A percentile compares a stretch with the other conserved stretches of the same genome.
Evolutionary conservation across 73 alveolate genomes (phyloP).

Genomic region (Tetrahymena elliotti): DNA sequence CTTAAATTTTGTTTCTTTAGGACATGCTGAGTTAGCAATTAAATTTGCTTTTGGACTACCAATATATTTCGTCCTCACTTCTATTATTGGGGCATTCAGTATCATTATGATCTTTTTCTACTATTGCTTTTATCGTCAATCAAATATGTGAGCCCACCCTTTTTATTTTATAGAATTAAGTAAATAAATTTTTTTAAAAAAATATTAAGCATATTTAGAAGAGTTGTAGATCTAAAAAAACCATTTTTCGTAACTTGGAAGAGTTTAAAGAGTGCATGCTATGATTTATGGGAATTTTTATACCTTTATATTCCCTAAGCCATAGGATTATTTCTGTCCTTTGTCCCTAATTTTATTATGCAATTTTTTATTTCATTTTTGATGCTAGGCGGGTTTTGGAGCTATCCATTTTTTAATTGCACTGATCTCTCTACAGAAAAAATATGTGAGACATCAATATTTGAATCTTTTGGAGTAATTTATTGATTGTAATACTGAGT

Average conservation of each 20-base stretch:
- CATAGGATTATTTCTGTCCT: background rate
- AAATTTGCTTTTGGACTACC: conserved; percentile 21
- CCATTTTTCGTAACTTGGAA: background rate
- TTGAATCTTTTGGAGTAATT: background rate
- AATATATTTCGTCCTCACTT: conserved; percentile 2
- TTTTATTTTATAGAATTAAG: no score
- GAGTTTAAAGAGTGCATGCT: background rate
- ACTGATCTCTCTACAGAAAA: background rate
- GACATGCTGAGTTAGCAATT: conserved; percentile 13
- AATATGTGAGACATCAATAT: background rate
- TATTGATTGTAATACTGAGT: conserved; percentile 29
- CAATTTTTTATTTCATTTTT: background rate
- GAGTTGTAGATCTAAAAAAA: background rate
- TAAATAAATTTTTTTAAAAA: no score
- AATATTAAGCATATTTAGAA: background rate
- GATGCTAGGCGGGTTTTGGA: background rate
- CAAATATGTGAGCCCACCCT: background rate
- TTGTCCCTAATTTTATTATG: background rate
- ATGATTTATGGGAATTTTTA: background rate
- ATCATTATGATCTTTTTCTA: background rate
- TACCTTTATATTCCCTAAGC: background rate
- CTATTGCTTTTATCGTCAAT: background rate
- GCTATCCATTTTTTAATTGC: background rate
- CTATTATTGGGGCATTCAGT: background rate
- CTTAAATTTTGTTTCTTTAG: background rate